Conservation (phyloP, 169 alveolate species). For the Besnoitia besnoiti region DNA sequence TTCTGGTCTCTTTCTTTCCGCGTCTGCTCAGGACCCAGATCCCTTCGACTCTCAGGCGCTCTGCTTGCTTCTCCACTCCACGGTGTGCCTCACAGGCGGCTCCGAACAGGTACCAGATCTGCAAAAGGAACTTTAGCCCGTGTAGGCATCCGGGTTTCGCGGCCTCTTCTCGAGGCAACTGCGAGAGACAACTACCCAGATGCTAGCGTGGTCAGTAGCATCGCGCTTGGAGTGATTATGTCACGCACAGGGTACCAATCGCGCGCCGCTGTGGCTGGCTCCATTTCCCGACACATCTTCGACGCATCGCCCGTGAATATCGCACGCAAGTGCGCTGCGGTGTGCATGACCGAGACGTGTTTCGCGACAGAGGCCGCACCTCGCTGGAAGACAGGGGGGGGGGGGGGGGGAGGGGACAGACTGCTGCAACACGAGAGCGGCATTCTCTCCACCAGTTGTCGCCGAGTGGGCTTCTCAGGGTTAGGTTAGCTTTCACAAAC, state of each 20-base stretch:
- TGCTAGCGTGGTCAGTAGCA: neutral
- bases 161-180: neutral
- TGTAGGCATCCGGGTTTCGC: neutral
- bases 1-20: neutral
- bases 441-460: too few relatives aligned
- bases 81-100: slow-evolving; percentile 52
- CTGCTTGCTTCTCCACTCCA: slow-evolving; percentile 42
- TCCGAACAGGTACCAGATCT: slow-evolving; percentile 12
- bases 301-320: too few relatives aligned
- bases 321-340: too few relatives aligned
- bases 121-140: neutral
- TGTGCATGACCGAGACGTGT: too few relatives aligned
- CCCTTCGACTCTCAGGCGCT: slow-evolving; percentile 52
- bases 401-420: too few relatives aligned
- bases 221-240: neutral
- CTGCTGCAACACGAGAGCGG: too few relatives aligned
- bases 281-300: too few relatives aligned
- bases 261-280: too few relatives aligned
- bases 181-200: neutral
- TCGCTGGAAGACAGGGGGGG: too few relatives aligned
- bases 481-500: too few relatives aligned
- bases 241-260: neutral
- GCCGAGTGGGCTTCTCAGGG: too few relatives aligned
- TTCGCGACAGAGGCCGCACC: too few relatives aligned
- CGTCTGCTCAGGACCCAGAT: slow-evolving; percentile 15